Conservation (phyloP, 2,329 filamentous ascomycete species). For the Zymoseptoria ardabiliae region DNA sequence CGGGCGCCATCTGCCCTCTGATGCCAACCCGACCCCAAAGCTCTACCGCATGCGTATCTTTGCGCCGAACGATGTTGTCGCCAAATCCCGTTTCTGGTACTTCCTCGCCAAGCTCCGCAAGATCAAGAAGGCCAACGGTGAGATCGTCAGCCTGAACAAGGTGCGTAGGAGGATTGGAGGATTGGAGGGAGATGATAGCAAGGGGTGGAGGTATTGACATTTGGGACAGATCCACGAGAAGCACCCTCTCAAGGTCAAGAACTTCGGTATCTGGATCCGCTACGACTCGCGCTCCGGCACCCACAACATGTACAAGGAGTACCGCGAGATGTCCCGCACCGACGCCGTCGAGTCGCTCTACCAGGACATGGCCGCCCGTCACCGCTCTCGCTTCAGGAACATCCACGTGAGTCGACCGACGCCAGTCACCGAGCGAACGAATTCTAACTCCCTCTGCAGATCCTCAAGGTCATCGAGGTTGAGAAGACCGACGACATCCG, state of each 20-base stretch:
- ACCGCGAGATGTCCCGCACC: constrained; percentile 95
- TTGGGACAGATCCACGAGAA: constrained; percentile 82
- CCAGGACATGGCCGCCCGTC: constrained; percentile 98
- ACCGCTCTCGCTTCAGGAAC: constrained; percentile 95
- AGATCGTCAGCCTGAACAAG: constrained; percentile 95
- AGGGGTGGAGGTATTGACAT: constrained; percentile 7
- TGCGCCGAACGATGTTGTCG: constrained; percentile 92
- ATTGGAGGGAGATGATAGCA: neutral
- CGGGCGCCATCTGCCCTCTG: constrained; percentile 96
- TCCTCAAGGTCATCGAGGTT: constrained; percentile 96
- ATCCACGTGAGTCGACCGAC: constrained; percentile 72
- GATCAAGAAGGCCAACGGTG: constrained; percentile 99
- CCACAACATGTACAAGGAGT: constrained; percentile 99
- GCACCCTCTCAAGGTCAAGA: constrained; percentile 99
- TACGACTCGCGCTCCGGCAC: constrained; percentile 99
- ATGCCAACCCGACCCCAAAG: constrained; percentile 93
- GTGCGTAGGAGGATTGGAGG: constrained; percentile 50
- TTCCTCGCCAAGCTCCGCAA: constrained; percentile 98
- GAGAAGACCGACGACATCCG: constrained; percentile 92
- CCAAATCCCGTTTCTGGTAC: constrained; percentile 99
- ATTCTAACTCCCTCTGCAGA: constrained; percentile 46
- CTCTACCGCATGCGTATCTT: constrained; percentile 99
- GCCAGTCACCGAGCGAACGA: neutral
- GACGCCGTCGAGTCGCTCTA: constrained; percentile 95
- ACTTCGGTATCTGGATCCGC: constrained; percentile 99